A percentile compares a stretch with the other conserved stretches of the same genome.
Evolutionary conservation across 768 basidiomycete species (phyloP).

Genomic region (Cyclocybe aegerita): DNA sequence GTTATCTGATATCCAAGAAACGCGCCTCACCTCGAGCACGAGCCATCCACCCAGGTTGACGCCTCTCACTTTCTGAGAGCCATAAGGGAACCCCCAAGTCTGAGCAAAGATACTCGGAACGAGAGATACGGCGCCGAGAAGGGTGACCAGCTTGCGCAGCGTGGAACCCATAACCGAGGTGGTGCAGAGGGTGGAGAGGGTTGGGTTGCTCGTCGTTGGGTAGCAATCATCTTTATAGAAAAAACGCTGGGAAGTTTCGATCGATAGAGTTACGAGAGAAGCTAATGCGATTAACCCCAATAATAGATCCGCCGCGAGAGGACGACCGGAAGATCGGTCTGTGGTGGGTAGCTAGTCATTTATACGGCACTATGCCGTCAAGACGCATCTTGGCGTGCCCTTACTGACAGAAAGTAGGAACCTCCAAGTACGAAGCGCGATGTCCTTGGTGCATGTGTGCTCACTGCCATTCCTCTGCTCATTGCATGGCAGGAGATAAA

Average conservation of each 20-base stretch:
- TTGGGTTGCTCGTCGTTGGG: too few relatives aligned
- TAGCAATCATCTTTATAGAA: too few relatives aligned
- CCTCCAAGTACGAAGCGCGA: background rate
- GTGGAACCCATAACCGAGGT: background rate
- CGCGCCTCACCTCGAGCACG: slow-evolving; percentile 38
- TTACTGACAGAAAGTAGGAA: too few relatives aligned
- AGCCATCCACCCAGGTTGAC: slow-evolving; percentile 76
- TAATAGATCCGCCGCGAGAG: too few relatives aligned
- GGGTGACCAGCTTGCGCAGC: slow-evolving; percentile 1
- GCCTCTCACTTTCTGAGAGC: slow-evolving; percentile 71
- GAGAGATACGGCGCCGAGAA: slow-evolving; percentile 5
- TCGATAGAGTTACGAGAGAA: too few relatives aligned
- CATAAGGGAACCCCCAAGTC: slow-evolving; percentile 68
- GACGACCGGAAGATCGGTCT: too few relatives aligned
- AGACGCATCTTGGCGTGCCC: too few relatives aligned
- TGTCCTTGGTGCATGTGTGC: background rate
- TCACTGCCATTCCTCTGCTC: background rate
- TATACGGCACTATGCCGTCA: too few relatives aligned
- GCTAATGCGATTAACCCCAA: too few relatives aligned
- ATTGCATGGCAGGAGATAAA: background rate
- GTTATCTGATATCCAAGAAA: slow-evolving; percentile 4
- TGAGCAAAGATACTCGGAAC: slow-evolving; percentile 18
- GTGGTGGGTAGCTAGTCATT: too few relatives aligned
- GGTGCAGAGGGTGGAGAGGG: background rate
- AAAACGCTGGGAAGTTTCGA: too few relatives aligned